Evolutionary conservation across 768 basidiomycete genomes (phyloP).

Genomic region (Termitomyces sp.): DNA sequence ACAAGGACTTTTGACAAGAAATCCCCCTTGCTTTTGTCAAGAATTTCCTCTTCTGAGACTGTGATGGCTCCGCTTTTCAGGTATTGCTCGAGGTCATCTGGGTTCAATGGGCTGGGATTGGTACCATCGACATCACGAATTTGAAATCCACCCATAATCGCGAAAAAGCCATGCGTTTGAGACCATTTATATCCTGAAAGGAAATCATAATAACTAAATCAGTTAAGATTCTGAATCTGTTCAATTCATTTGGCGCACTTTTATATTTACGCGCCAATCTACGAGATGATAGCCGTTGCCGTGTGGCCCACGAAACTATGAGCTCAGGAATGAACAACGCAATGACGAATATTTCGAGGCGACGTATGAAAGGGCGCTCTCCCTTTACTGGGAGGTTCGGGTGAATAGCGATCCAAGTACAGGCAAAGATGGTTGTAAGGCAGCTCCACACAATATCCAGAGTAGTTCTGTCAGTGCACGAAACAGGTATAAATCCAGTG

Average conservation of each 20-base stretch:
- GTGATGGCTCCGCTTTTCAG: background rate
- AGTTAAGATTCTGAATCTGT: too few relatives aligned
- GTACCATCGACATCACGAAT: background rate
- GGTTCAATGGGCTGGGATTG: background rate
- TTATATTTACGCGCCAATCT: conserved; percentile 11
- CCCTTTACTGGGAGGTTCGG: conserved; percentile 18
- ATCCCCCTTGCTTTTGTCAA: conserved; percentile 24
- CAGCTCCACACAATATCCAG: conserved; percentile 21
- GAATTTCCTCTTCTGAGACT: conserved; percentile 17
- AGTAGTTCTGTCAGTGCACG: conserved; percentile 3
- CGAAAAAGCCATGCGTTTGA: conserved; percentile 21
- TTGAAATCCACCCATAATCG: conserved; percentile 22
- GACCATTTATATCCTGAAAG: conserved; percentile 15
- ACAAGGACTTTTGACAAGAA: conserved; percentile 18
- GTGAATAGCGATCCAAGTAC: conserved; percentile 14
- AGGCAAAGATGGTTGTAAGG: conserved; percentile 1
- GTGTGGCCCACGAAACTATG: conserved; percentile 15
- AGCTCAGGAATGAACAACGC: conserved; percentile 19
- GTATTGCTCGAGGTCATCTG: background rate
- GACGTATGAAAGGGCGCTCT: background rate
- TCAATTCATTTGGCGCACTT: background rate
- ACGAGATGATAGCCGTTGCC: conserved; percentile 16
- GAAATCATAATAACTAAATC: background rate
- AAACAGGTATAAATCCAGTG: background rate
- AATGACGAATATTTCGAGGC: background rate